Conservation (phyloP, 495 filamentous ascomycete genomes). For the Trichoderma asperelloides region DNA sequence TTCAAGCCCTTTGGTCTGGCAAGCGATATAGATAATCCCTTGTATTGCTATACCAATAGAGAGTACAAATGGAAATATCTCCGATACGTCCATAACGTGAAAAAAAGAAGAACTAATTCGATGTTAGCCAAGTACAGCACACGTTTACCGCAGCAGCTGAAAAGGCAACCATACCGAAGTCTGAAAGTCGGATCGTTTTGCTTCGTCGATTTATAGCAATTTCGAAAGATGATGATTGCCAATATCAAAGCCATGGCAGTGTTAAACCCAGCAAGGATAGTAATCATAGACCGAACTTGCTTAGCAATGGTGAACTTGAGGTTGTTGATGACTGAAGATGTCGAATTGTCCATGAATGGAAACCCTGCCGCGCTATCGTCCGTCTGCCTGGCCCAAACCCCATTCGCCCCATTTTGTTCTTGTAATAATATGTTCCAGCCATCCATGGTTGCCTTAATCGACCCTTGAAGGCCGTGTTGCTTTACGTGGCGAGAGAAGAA, state of each 20-base stretch:
- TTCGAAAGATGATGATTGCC: constrained; percentile 34
- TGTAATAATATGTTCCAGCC: neutral
- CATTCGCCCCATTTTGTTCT: neutral
- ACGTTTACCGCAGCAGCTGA: neutral
- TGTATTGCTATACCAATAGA: constrained; percentile 37
- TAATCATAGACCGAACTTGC: constrained; percentile 39
- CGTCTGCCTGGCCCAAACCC: neutral
- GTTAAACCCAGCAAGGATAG: constrained; percentile 41
- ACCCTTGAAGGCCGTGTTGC: neutral
- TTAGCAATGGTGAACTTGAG: constrained; percentile 34
- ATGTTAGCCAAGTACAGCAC: neutral
- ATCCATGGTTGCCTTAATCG: neutral
- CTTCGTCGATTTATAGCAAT: constrained; percentile 30
- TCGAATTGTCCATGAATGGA: constrained; percentile 9
- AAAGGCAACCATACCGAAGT: constrained; percentile 18
- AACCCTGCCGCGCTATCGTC: neutral
- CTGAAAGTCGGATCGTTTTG: constrained; percentile 23
- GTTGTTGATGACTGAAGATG: constrained; percentile 28
- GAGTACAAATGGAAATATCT: constrained; percentile 37
- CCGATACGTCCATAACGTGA: constrained; percentile 29
- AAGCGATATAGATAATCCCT: constrained; percentile 35
- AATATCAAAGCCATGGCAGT: constrained; percentile 37
- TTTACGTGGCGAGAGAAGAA: neutral
- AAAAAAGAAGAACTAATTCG: constrained; percentile 23
- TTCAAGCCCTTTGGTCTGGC: constrained; percentile 34